Evolutionary conservation across 192 early-diverging fungal genomes (phyloP).

Genomic region (Linnemannia schmuckeri): DNA sequence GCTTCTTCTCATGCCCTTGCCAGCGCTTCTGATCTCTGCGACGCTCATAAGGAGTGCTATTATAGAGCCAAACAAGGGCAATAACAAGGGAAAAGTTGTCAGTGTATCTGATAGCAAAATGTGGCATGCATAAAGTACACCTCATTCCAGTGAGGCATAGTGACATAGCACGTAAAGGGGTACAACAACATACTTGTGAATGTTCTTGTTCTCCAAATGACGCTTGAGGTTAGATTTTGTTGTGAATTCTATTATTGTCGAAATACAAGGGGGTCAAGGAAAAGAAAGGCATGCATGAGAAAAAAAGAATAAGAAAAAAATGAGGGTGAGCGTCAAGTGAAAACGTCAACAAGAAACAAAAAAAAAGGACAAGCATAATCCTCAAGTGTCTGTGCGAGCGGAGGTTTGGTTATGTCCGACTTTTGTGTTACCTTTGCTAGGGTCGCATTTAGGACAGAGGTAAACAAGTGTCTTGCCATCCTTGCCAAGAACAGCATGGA

Average conservation of each 20-base stretch:
- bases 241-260: constrained; percentile 36
- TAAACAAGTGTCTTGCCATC: constrained; percentile 46
- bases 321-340: neutral
- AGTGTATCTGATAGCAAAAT: neutral
- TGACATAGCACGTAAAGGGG: neutral
- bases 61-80: neutral
- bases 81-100: neutral
- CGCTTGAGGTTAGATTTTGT: constrained; percentile 58
- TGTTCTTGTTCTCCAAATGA: constrained; percentile 66
- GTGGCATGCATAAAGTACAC: neutral
- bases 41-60: constrained; percentile 62
- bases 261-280: neutral
- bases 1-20: constrained; percentile 68
- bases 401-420: neutral
- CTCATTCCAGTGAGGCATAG: neutral
- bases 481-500: constrained; percentile 42
- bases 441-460: constrained; percentile 42
- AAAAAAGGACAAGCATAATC: neutral
- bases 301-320: neutral
- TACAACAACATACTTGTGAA: constrained; percentile 56
- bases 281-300: neutral
- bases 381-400: constrained; percentile 2
- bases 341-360: neutral
- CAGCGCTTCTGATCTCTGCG: constrained; percentile 66
- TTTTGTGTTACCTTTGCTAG: constrained; percentile 39